Evolutionary conservation across 163 green algal species (phyloP).

Genomic region (Smithsoniella earleae): DNA sequence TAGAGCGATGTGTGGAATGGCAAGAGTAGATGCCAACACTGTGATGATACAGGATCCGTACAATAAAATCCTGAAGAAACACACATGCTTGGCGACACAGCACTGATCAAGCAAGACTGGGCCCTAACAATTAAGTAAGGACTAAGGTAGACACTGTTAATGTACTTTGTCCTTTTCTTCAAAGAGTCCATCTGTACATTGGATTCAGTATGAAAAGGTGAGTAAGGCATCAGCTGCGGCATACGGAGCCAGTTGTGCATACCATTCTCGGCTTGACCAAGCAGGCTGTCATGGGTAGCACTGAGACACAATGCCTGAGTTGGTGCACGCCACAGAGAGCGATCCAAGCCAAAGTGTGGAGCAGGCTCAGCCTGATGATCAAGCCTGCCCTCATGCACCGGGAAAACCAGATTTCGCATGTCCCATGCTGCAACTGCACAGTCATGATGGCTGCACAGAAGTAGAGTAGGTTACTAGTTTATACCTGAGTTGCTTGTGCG

Average conservation of each 20-base stretch:
- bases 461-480: neutral
- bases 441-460: neutral
- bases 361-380: neutral
- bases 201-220: too few relatives aligned
- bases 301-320: neutral
- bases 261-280: neutral
- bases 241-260: neutral
- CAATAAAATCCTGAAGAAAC: too few relatives aligned
- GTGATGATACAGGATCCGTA: too few relatives aligned
- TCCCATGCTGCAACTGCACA: neutral
- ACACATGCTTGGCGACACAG: too few relatives aligned
- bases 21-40: too few relatives aligned
- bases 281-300: neutral
- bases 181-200: too few relatives aligned
- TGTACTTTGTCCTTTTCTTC: too few relatives aligned
- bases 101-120: too few relatives aligned
- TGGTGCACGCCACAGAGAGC: neutral
- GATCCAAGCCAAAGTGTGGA: neutral
- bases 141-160: too few relatives aligned
- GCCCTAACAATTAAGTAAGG: too few relatives aligned
- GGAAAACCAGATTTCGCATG: conserved; percentile 5
- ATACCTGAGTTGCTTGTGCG: neutral
- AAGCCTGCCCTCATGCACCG: neutral
- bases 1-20: too few relatives aligned
- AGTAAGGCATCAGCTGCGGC: neutral